phyloP scores from a whole-genome alignment of 352 stramenopile species.

The Pythium brachiatum region DNA sequence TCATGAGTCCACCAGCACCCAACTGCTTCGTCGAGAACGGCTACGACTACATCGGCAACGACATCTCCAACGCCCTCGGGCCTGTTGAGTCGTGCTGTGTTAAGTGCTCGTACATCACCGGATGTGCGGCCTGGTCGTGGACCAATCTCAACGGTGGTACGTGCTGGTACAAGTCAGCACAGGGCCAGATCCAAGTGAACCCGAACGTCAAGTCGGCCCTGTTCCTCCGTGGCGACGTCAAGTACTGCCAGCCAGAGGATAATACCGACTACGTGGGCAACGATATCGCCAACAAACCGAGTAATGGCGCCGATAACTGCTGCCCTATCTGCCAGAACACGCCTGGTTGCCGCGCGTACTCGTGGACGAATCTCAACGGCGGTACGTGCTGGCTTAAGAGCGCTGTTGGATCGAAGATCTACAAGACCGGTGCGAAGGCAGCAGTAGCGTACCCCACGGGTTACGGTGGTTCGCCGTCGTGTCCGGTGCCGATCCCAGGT shows the following conservation, averaged over 20 bases:
- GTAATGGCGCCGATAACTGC: not conserved
- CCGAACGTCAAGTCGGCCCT: not conserved
- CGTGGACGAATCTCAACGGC: not conserved
- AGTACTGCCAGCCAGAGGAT: not conserved
- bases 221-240: not conserved
- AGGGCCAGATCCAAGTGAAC: too few relatives aligned
- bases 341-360: not conserved
- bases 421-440: not conserved
- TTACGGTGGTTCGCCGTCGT: too few relatives aligned
- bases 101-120: not conserved
- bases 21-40: not conserved
- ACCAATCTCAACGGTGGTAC: constrained; percentile 44
- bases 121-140: constrained; percentile 25
- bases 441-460: not conserved
- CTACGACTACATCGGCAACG: not conserved
- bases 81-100: not conserved
- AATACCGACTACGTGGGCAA: not conserved
- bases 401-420: not conserved
- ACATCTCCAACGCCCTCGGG: not conserved
- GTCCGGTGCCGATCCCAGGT: too few relatives aligned
- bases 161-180: constrained; percentile 32
- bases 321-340: not conserved
- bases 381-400: constrained; percentile 34
- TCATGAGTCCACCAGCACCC: too few relatives aligned
- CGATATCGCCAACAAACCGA: not conserved